Percentiles rank a stretch among this genome's conserved stretches.
Evolutionary conservation across 139 green algal genomes (phyloP).

Genomic region (Micractinium conductrix): DNA sequence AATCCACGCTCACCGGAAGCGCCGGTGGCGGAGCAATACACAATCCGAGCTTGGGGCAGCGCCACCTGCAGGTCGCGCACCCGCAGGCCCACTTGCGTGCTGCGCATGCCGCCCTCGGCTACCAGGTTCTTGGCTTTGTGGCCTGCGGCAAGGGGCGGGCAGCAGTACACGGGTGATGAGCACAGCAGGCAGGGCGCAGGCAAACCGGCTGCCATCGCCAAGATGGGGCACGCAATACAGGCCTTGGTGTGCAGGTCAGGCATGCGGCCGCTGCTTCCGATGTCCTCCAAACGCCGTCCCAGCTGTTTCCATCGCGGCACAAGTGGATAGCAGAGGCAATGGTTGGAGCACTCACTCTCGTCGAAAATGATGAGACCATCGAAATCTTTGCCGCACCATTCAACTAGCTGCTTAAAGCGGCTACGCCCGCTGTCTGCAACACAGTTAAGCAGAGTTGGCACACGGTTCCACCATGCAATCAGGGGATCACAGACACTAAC

Average conservation of each 20-base stretch:
- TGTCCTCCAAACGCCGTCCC: too few species aligned
- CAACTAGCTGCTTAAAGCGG: slow-evolving; percentile 66
- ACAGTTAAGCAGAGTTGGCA: not conserved
- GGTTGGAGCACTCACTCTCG: slow-evolving; percentile 53
- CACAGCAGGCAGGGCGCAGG: too few species aligned
- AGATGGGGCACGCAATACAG: too few species aligned
- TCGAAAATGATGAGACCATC: slow-evolving; percentile 84
- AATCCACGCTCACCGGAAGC: slow-evolving; percentile 70
- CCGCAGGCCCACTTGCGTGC: slow-evolving; percentile 33
- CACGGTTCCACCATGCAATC: not conserved
- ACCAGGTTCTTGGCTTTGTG: slow-evolving; percentile 91
- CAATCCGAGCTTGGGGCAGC: slow-evolving; percentile 73
- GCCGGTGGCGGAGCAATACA: slow-evolving; percentile 86
- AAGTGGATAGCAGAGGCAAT: not conserved
- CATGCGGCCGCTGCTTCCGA: too few species aligned
- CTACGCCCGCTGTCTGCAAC: slow-evolving; percentile 15
- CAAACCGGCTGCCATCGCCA: too few species aligned
- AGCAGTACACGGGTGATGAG: too few species aligned
- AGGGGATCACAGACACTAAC: not conserved
- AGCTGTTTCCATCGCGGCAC: not conserved
- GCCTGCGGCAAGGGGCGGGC: not conserved
- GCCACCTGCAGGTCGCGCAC: slow-evolving; percentile 77
- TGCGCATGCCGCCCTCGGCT: slow-evolving; percentile 49
- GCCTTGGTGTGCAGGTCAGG: too few species aligned
- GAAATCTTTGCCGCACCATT: slow-evolving; percentile 75